Base-by-base conservation (phyloP, 2,329 filamentous ascomycete species). In the Penicillium griseofulvum region DNA sequence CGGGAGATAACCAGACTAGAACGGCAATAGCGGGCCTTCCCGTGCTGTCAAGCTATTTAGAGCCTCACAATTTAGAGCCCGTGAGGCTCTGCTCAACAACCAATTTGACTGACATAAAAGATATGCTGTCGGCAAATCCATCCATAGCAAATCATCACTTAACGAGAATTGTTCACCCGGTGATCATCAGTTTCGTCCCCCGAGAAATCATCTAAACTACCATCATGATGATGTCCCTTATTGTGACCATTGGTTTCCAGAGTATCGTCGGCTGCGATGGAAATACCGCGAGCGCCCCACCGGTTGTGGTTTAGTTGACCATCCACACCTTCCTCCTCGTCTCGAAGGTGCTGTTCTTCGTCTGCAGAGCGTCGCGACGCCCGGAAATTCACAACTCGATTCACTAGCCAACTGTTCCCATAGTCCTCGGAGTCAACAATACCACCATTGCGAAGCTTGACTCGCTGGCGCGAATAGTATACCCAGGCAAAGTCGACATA, bases 401-500 rank as follows among this genome's bases (percentile, higher is more conserved):
- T 84, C 10, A 97, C 83, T 28, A 97, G 79, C 87, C 91, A 97
- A 60, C 91, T 90, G 53, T 90, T 87, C 60, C 87, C 83, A 69
- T 96, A 80, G 70, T 97, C 93, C 62, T 97, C 92, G 4, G 88
- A 87, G 69, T 97, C 93, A 14, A 97, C 90, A 17, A 97, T 81
- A 7, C 91, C 90, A 42, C 93, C 93, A 62, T 85, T 87, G 58
- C 93, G 84, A 16, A 97, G 86, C 86, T 97, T 97, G 68, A 97
- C 91, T 54, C 92, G 85, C 78, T 97, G 93, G 60, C 93, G 84
- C 11, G 88, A 89, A 78, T 90, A 97, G 80, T 97, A 97, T 1
- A 97, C 91, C 91, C 92, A 97, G 34, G 91, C 91, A 71, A 97
- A 97, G 75, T 97, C 93, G 64, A 92, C 72, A 74, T 97, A 97